phyloP scores from a whole-genome alignment of 805 yeast genomes.

The Kazachstania taianensis region DNA sequence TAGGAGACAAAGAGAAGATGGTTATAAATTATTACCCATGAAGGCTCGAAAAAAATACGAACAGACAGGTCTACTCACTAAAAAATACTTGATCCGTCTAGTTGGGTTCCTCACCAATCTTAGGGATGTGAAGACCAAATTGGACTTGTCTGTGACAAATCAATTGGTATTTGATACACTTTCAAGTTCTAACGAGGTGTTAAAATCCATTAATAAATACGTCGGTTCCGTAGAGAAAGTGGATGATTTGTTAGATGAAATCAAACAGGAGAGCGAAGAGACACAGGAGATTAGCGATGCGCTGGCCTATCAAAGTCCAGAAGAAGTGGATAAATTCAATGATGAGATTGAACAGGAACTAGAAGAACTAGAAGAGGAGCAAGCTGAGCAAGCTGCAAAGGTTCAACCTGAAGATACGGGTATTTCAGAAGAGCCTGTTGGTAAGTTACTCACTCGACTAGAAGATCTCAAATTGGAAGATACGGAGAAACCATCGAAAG shows the following conservation, averaged over 20 bases:
- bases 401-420: no score
- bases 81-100: conserved; percentile 27
- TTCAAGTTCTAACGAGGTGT: conserved; percentile 28
- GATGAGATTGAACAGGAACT: conserved; percentile 27
- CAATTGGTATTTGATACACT: conserved; percentile 31
- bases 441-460: no score
- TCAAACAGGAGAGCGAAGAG: conserved; percentile 31
- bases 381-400: no score
- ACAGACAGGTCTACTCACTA: conserved; percentile 30
- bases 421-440: no score
- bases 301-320: conserved; percentile 14
- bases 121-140: conserved; percentile 30
- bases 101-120: conserved; percentile 30
- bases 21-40: conserved; percentile 17
- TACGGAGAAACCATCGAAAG: no score
- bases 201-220: conserved; percentile 31
- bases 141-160: conserved; percentile 37
- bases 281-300: conserved; percentile 32
- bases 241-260: conserved; percentile 32
- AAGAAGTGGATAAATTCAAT: conserved; percentile 29
- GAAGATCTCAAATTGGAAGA: no score
- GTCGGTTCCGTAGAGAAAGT: conserved; percentile 37
- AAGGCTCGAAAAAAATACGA: conserved; percentile 26
- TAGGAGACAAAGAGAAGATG: conserved; percentile 15
- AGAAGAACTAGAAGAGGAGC: conserved; percentile 6